Conservation (phyloP, 2,329 filamentous ascomycete genomes). For the Penicillium sp. region DNA sequence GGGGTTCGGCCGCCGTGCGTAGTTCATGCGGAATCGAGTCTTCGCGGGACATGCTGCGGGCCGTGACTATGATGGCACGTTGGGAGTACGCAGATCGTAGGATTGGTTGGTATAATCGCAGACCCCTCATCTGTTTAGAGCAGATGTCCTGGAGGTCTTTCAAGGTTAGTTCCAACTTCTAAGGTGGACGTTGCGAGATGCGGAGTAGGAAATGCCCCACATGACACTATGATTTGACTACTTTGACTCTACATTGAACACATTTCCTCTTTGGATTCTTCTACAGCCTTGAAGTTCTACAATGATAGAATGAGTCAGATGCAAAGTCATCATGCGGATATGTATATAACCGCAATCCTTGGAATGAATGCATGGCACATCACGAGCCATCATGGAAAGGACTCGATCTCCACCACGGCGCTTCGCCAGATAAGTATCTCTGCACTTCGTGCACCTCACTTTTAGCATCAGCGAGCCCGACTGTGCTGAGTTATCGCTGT, state of each 20-base stretch:
- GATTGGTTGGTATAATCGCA: conserved; percentile 11
- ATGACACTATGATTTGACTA: background rate
- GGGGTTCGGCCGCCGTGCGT: conserved; percentile 68
- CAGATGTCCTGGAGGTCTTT: no score
- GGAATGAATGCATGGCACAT: background rate
- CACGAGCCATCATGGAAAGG: background rate
- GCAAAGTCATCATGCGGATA: background rate
- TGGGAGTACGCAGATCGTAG: conserved; percentile 2
- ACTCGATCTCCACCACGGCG: conserved; percentile 9
- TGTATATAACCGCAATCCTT: background rate
- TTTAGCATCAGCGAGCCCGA: background rate
- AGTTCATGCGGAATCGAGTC: conserved; percentile 57
- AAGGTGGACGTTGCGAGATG: background rate
- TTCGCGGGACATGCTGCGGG: conserved; percentile 29
- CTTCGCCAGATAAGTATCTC: conserved; percentile 6
- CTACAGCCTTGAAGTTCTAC: background rate
- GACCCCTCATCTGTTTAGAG: conserved; percentile 10
- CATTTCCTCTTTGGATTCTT: background rate
- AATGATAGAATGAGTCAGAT: background rate
- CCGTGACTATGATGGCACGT: conserved; percentile 2
- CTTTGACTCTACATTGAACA: background rate
- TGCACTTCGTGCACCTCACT: background rate
- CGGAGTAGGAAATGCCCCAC: background rate
- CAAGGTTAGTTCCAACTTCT: background rate
- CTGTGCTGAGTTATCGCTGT: conserved; percentile 11